Percentiles rank a stretch among this genome's conserved stretches.
Conservation (phyloP, 2,329 filamentous ascomycete species). For the Fusarium secorum region DNA sequence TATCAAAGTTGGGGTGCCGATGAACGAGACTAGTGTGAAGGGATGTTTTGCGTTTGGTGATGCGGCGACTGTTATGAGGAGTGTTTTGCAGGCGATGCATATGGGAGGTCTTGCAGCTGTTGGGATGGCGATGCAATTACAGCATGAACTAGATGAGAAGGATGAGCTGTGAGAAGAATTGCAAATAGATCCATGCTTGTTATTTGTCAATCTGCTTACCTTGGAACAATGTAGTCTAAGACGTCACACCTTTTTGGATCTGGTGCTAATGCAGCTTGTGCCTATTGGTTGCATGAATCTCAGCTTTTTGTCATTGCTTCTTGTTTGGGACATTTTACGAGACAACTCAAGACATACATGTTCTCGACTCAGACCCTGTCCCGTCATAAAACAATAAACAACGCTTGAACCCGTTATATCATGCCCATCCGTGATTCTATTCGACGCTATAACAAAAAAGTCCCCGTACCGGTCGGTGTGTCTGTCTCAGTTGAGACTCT, state of each 20-base stretch:
- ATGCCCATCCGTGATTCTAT: neutral
- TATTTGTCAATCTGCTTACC: neutral
- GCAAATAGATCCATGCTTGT: neutral
- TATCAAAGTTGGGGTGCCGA: constrained; percentile 53
- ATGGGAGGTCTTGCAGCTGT: constrained; percentile 42
- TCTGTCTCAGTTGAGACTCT: constrained; percentile 17
- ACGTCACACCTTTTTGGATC: neutral
- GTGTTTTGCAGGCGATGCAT: constrained; percentile 40
- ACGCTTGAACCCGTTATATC: neutral
- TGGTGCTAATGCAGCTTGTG: neutral
- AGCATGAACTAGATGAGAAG: constrained; percentile 40
- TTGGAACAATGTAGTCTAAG: neutral
- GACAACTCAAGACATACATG: neutral
- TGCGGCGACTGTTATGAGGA: constrained; percentile 47
- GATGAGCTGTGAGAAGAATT: constrained; percentile 36
- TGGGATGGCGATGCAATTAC: constrained; percentile 41
- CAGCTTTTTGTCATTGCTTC: neutral
- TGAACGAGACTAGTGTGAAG: constrained; percentile 57
- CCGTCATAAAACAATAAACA: neutral
- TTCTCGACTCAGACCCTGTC: neutral
- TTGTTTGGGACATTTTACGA: neutral
- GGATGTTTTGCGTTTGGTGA: constrained; percentile 65
- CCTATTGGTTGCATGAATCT: neutral
- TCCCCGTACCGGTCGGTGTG: constrained; percentile 16
- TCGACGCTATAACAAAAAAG: constrained; percentile 12